phyloP scores from a whole-genome alignment of 345 rosid species.

The Litchi chinensis region DNA sequence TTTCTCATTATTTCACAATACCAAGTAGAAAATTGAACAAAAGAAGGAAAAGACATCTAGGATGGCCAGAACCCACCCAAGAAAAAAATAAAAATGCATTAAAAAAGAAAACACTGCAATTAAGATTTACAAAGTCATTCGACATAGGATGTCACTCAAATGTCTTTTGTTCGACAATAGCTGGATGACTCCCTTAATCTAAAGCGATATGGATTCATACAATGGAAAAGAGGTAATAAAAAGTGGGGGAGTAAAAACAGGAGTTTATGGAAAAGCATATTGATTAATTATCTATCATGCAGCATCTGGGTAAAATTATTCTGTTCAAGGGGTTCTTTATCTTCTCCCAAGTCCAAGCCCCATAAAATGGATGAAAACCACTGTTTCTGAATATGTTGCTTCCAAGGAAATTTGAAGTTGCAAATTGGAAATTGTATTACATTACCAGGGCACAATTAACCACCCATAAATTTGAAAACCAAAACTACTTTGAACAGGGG shows the following conservation, averaged over 20 bases:
- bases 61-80: background rate
- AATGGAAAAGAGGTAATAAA: background rate
- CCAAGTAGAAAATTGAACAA: background rate
- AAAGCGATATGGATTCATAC: background rate
- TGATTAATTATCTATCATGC: background rate
- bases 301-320: background rate
- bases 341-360: background rate
- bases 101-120: background rate
- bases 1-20: background rate
- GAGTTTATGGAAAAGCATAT: background rate
- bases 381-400: background rate
- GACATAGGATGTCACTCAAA: background rate
- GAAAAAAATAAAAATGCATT: background rate
- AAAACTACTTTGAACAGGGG: too few species aligned
- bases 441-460: too few species aligned
- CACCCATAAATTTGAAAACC: too few species aligned
- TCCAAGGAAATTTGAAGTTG: background rate
- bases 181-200: background rate
- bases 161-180: background rate
- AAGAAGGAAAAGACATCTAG: background rate
- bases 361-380: background rate
- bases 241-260: background rate
- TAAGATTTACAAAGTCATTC: background rate
- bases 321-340: background rate
- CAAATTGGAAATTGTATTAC: background rate